Evolutionary conservation across 73 alveolate species (phyloP).

Genomic region (Paramecium primaurelia): DNA sequence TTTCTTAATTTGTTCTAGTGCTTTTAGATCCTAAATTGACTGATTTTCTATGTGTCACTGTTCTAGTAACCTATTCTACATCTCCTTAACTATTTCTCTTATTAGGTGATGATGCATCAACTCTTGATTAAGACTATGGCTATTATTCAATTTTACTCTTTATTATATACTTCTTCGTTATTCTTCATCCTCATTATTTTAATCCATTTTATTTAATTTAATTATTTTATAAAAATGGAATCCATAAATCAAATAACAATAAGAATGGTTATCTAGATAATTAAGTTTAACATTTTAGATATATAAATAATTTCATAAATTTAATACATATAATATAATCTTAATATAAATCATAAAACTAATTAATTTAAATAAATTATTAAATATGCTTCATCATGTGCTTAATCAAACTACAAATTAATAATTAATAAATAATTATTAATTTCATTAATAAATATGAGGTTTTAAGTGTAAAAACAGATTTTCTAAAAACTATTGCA

Average conservation of each 20-base stretch:
- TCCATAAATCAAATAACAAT: too few relatives aligned
- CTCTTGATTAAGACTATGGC: not conserved
- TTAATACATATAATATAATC: too few relatives aligned
- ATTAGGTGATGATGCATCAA: not conserved
- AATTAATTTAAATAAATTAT: too few relatives aligned
- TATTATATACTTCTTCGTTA: not conserved
- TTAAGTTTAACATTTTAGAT: too few relatives aligned
- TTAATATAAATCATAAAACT: too few relatives aligned
- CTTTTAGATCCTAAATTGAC: not conserved
- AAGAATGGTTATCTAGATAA: too few relatives aligned
- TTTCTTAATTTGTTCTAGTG: not conserved
- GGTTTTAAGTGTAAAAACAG: too few relatives aligned
- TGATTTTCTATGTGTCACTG: not conserved
- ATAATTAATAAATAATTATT: too few relatives aligned
- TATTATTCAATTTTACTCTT: not conserved
- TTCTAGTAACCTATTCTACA: not conserved
- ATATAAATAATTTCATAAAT: too few relatives aligned
- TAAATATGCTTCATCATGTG: slow-evolving; percentile 37
- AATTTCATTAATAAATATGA: too few relatives aligned
- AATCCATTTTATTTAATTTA: not conserved
- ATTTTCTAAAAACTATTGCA: too few relatives aligned
- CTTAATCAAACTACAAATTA: too few relatives aligned
- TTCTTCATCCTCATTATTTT: not conserved
- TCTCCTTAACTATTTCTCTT: not conserved
- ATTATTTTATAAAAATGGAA: not conserved